A percentile compares a stretch with the other conserved stretches of the same genome.
These are phyloP conservation scores for Penicillium sp. DNA, from an alignment of 2,329 filamentous ascomycete species.

Conservation along the genomic window DNA sequence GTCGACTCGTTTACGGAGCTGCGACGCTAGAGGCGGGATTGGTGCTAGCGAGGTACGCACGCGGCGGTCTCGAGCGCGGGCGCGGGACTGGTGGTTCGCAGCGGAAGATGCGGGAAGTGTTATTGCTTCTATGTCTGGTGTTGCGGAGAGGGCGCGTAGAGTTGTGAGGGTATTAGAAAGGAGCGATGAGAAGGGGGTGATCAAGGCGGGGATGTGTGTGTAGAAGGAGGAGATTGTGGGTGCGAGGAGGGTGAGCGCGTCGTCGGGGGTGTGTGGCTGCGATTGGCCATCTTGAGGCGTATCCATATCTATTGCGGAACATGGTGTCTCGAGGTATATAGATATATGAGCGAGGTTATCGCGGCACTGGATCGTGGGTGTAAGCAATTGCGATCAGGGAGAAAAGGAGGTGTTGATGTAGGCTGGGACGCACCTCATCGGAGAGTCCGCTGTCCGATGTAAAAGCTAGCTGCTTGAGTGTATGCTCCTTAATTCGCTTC, in stretches of 20 bases:
- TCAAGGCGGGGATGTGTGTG: constrained; percentile 36
- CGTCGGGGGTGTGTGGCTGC: constrained; percentile 22
- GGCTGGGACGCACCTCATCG: constrained; percentile 40
- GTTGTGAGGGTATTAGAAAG: constrained; percentile 35
- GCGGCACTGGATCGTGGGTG: constrained; percentile 37
- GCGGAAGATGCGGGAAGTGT: background rate
- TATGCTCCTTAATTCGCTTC: constrained; percentile 42
- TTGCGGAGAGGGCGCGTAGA: constrained; percentile 30
- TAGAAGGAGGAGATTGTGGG: constrained; percentile 47
- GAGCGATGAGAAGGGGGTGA: constrained; percentile 33
- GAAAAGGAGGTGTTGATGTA: background rate
- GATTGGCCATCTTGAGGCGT: constrained; percentile 19
- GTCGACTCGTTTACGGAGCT: constrained; percentile 37
- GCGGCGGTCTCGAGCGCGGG: constrained; percentile 31
- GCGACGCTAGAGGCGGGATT: constrained; percentile 33
- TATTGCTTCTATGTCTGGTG: background rate
- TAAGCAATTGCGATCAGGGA: background rate
- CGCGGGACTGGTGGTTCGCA: constrained; percentile 26
- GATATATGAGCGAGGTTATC: constrained; percentile 45
- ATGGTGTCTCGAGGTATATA: constrained; percentile 45
- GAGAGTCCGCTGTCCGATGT: constrained; percentile 40
- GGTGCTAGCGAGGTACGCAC: constrained; percentile 33
- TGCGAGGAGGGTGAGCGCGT: constrained; percentile 40
- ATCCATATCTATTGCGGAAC: constrained; percentile 30
- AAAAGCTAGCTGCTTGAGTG: constrained; percentile 41